A percentile compares a stretch with the other conserved stretches of the same genome.
phyloP scores from a whole-genome alignment of 108 stramenopile species.

The Pseudonitzschia multiseries region DNA sequence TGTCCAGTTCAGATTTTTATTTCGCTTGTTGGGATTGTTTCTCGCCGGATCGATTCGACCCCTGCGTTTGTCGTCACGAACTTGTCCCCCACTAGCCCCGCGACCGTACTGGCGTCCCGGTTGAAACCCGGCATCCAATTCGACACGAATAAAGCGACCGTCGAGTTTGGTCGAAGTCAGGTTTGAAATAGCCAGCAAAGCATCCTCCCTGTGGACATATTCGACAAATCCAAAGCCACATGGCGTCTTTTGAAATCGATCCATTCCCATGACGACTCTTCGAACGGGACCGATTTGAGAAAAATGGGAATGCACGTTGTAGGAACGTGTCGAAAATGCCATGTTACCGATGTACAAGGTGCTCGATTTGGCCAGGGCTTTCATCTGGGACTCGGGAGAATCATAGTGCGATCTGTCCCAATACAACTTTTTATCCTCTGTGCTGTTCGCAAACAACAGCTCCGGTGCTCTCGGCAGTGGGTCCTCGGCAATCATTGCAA shows the following conservation, averaged over 20 bases:
- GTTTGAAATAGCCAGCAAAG: slow-evolving; percentile 65
- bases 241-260: slow-evolving; percentile 79
- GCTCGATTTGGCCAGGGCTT: slow-evolving; percentile 57
- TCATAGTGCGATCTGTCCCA: slow-evolving; percentile 87
- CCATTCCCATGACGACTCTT: slow-evolving; percentile 90
- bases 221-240: slow-evolving; percentile 97
- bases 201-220: slow-evolving; percentile 71
- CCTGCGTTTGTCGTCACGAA: slow-evolving; percentile 81
- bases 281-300: slow-evolving; percentile 83
- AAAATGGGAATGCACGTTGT: slow-evolving; percentile 85
- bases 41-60: slow-evolving; percentile 24
- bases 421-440: slow-evolving; percentile 68
- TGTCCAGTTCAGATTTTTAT: slow-evolving; percentile 15
- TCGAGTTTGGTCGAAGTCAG: slow-evolving; percentile 89
- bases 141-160: slow-evolving; percentile 91
- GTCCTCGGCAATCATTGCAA: background rate
- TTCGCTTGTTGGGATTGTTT: slow-evolving; percentile 5
- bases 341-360: slow-evolving; percentile 97
- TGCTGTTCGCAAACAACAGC: slow-evolving; percentile 65
- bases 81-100: slow-evolving; percentile 92
- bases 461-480: slow-evolving; percentile 63
- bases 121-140: slow-evolving; percentile 94
- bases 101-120: slow-evolving; percentile 94
- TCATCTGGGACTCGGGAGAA: slow-evolving; percentile 68
- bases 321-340: slow-evolving; percentile 88